Evolutionary conservation across 1,284 basidiomycete genomes (phyloP).

Genomic region (Malassezia arunalokei): DNA sequence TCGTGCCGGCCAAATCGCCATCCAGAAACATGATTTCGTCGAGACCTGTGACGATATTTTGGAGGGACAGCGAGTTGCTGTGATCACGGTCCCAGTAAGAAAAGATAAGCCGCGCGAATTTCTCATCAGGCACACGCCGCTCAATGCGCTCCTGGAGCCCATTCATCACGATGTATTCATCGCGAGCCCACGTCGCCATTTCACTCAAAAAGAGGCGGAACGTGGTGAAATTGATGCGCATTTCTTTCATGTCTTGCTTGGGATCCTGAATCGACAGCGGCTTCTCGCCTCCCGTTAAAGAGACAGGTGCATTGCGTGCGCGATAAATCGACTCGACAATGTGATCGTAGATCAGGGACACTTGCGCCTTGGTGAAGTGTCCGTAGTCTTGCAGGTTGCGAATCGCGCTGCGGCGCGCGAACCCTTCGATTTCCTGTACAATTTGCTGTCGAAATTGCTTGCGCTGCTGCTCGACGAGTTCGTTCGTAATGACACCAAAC

Average conservation of each 20-base stretch:
- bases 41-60: constrained; percentile 82
- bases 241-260: constrained; percentile 52
- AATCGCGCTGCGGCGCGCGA: constrained; percentile 85
- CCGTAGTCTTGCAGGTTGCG: constrained; percentile 74
- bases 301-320: constrained; percentile 33
- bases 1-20: constrained; percentile 83
- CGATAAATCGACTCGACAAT: constrained; percentile 44
- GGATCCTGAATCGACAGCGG: not conserved
- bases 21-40: constrained; percentile 69
- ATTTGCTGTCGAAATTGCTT: constrained; percentile 78
- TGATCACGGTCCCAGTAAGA: constrained; percentile 38
- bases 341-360: constrained; percentile 46
- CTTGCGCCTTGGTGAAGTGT: constrained; percentile 75
- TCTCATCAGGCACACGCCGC: constrained; percentile 39
- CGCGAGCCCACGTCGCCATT: constrained; percentile 86
- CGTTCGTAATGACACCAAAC: constrained; percentile 89
- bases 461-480: constrained; percentile 79
- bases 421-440: constrained; percentile 82
- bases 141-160: constrained; percentile 44
- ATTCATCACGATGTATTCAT: constrained; percentile 69
- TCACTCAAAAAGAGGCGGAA: constrained; percentile 85
- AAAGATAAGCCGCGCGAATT: constrained; percentile 31
- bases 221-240: constrained; percentile 71
- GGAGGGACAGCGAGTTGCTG: constrained; percentile 33
- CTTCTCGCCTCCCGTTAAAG: constrained; percentile 7